A percentile compares a stretch with the other conserved stretches of the same genome.
These are phyloP conservation scores for Quercus bicolor DNA, from an alignment of 306 rosid genomes.

Conservation along the genomic window DNA sequence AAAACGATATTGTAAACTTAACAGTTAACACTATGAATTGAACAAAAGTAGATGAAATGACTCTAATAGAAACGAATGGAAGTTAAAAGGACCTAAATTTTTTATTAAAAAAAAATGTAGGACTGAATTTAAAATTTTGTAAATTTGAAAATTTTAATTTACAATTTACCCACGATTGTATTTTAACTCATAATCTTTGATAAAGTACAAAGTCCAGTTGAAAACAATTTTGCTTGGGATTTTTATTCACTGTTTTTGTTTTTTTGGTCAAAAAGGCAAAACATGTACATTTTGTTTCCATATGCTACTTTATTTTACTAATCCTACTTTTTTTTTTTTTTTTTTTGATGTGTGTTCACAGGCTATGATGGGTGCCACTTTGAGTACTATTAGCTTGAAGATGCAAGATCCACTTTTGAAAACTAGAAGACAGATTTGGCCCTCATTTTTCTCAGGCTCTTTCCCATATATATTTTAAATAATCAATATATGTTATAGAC, in stretches of 20 bases:
- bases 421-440: neutral
- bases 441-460: neutral
- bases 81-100: too few relatives aligned
- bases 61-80: too few relatives aligned
- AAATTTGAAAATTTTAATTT: too few relatives aligned
- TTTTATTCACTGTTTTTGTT: too few relatives aligned
- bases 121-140: too few relatives aligned
- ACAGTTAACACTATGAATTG: too few relatives aligned
- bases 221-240: too few relatives aligned
- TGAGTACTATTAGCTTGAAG: conserved; percentile 14
- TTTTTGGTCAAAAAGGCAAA: too few relatives aligned
- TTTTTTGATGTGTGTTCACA: conserved; percentile 7
- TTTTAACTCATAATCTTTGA: neutral
- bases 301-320: neutral
- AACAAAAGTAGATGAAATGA: too few relatives aligned
- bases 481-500: neutral
- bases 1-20: too few relatives aligned
- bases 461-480: neutral
- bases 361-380: conserved; percentile 70
- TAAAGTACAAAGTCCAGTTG: neutral
- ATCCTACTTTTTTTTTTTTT: neutral
- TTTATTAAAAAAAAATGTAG: too few relatives aligned
- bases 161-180: too few relatives aligned
- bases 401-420: neutral
- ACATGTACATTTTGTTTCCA: neutral